Evolutionary conservation across 352 stramenopile species (phyloP), one percentile per base, ranked within the genome.

Genomic region (Globisporangium okanoganense): DNA sequence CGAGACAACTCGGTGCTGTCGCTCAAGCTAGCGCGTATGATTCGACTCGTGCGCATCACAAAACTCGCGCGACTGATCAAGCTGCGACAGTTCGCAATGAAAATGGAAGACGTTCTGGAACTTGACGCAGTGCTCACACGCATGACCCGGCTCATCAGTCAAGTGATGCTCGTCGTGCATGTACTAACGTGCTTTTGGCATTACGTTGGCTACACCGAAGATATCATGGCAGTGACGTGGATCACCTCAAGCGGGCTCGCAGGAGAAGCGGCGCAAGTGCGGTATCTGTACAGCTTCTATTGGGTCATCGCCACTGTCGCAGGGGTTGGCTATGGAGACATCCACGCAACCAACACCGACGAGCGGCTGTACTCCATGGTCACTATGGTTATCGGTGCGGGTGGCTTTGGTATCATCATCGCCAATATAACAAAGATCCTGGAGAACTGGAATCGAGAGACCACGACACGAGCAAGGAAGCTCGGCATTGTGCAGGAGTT

Each of bases 231-330:
- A 3, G 65, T 73, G 50, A 85, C 77, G 22, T 92, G 80, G 78
- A 82, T 88, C 50, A 64, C 65, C 1, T 53, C 69, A 1, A 47
- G 66, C 1, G 62, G 65, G 5, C 22, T 87, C 35, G 55, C 61
- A 7, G 22, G 67, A n/a, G 62, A 62, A 24, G 71, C 61, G 14
- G 64, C 75, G 0, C 58, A 45, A 13, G 63, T 79, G 1, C 76
- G 78, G 13, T 96, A 95, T 53, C 54, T 95, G 16, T 93, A 86
- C 64, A 84, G 76, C 35, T 82, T 94, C 25, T 96, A 96, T 64
- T 96, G 87, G 87, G 82, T 88, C n/a, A 70, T 88, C 25, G 77
- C 76, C 0, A 96, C 87, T 0, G 49, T 95, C 12, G 87, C 85
- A 3, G 87, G 83, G 0, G 85, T 95, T 4, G 88, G 88, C 0